Base-by-base conservation (phyloP, 345 rosid species). In the Hypericum perforatum region DNA sequence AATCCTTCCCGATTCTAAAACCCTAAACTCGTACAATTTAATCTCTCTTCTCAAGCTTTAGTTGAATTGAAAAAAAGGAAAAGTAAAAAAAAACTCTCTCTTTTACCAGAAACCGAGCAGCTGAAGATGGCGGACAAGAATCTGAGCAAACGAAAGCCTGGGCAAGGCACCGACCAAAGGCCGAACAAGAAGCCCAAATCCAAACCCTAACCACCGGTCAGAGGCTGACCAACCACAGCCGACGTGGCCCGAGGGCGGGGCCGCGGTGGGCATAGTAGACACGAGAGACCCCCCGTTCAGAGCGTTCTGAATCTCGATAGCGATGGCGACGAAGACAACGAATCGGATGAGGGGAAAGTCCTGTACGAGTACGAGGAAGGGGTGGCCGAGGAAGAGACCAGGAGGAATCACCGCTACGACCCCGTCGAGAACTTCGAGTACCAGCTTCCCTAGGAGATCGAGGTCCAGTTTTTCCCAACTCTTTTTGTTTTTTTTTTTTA, bases 361-460 rank as follows among this genome's bases (percentile, higher is more conserved):
- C 39, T 89, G 16, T 89, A 89, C 46, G 95, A 89, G 77, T 89
- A 89, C 57, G 97, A 86, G 57, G 97, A 86, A 61, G 82, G 62
- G 56, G 67, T 78, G 14, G 63, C 96, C 3, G 80, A 79, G 57
- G 98, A 91, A 67, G 96, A 87, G 60, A 74, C 89, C 7, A 55
- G 58, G 58, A 91, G 73, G 76, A 91, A 91, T 65, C 84, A 76
- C 52, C 84, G 98, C 1, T 91, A 66, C 39, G 98, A 82, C 68
- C 66, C 63, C 4, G 87, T 81, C 3, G 78, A 79, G 44, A 91
- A 87, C 58, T 79, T 73, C 48, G 89, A 84, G 44, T 91, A 65
- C 64, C 63, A 82, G 72, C 65, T 87, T 22, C 95, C 98, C 1
- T 72, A 79, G 12, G 68, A 85, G 54, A 84, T 81, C 58, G 50